Evolutionary conservation across 1,284 basidiomycete species (phyloP), one percentile per base, ranked within the genome.

Genomic region (Boletus smithii): DNA sequence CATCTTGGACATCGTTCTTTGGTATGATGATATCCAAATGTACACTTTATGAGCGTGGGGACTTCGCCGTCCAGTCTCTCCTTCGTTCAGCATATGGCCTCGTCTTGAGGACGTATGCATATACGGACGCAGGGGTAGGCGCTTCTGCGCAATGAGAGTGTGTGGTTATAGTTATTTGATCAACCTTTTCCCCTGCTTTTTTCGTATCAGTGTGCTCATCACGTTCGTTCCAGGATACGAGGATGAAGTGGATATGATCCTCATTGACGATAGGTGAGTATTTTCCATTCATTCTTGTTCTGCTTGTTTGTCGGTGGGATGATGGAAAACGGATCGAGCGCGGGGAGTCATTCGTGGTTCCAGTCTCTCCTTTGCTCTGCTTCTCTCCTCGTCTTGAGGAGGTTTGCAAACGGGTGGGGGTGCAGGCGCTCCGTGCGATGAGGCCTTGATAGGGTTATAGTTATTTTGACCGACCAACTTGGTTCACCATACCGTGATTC

Each of bases 111-210:
- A 13, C 62, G 53, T 49, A 50, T 68, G 62, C 56, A 64, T 45
- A 63, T 66, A 66, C 53, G 62, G 63, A 57, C 43, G 62, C 47
- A 53, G 63, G 62, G 17, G 65, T 56, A 49, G 62, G 45, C 65
- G 62, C 60, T 64, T 66, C 65, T 53, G 54, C 49, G 54, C 60
- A 41, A 63, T 64, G 62, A 67, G 34, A 51, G 50, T 30, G 53
- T 66, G 55, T 55, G 62, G 62, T 64, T 66, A 64, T 64, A 64
- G 65, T 64, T 64, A 64, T 64, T 66, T 64, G 62, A 64, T 48
- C 62, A 30, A 35, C 17, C 13, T 18, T 31, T 39, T 22, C 18
- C 3, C n/a, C 48, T 37, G 6, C 8, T 10, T 18, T 5, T 31
- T 13, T 39, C 5, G 17, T 30, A 8, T 27, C 20, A 0, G 17